Percentiles rank a stretch among this genome's conserved stretches.
These are phyloP conservation scores for Cryptosporidium xiaoi DNA, from an alignment of 169 alveolate species.

Conservation along the genomic window DNA sequence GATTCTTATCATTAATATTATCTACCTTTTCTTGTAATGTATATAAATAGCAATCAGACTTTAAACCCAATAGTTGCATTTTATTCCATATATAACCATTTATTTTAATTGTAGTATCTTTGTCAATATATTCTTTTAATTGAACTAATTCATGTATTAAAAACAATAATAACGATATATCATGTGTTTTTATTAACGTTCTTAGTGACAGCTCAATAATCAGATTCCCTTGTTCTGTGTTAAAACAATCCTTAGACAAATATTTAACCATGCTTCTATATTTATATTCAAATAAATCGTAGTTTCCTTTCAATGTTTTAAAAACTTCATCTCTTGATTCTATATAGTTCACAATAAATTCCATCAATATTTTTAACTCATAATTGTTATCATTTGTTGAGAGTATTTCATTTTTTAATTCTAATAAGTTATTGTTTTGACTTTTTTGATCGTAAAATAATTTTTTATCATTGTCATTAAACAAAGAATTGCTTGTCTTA, in stretches of 20 bases:
- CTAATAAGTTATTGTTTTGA: neutral
- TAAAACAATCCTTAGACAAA: slow-evolving; percentile 21
- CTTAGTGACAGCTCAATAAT: slow-evolving; percentile 13
- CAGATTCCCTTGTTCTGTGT: slow-evolving; percentile 28
- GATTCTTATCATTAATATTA: too few relatives aligned
- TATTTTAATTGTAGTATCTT: slow-evolving; percentile 4
- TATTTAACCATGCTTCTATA: neutral
- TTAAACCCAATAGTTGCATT: slow-evolving; percentile 10
- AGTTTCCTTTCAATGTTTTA: neutral
- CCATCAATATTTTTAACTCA: slow-evolving; percentile 16
- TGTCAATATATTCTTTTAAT: neutral
- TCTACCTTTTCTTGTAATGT: neutral
- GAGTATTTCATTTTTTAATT: neutral
- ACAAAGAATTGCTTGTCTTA: neutral
- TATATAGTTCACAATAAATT: neutral
- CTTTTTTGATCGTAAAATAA: slow-evolving; percentile 1
- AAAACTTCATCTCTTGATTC: neutral
- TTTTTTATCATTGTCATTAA: neutral
- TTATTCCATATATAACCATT: slow-evolving; percentile 25
- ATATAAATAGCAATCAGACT: slow-evolving; percentile 10
- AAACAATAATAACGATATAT: slow-evolving; percentile 21
- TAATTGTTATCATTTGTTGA: slow-evolving; percentile 4
- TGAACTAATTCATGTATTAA: slow-evolving; percentile 3
- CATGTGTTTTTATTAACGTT: neutral
- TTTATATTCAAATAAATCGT: neutral